These are phyloP conservation scores for Fusarium tjaetaba DNA, from an alignment of 2,329 filamentous ascomycete species.

Conservation along the genomic window DNA sequence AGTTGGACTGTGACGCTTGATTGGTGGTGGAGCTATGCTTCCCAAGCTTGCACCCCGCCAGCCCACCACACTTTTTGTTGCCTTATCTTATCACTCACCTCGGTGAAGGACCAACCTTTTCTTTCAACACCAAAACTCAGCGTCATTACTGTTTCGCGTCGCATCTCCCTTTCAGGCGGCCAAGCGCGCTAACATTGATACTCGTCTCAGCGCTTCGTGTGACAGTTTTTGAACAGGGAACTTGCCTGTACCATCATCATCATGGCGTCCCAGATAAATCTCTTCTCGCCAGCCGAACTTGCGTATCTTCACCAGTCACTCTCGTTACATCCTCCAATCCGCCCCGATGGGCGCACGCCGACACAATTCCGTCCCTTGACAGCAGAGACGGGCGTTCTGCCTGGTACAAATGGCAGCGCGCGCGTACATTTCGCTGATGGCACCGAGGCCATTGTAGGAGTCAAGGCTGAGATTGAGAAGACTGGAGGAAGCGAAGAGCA, in stretches of 20 bases:
- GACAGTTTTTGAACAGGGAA: not conserved
- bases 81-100: conserved; percentile 51
- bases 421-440: conserved; percentile 95
- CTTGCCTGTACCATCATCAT: not conserved
- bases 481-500: conserved; percentile 57
- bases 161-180: not conserved
- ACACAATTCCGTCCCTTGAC: conserved; percentile 91
- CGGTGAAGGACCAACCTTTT: conserved; percentile 42
- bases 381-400: conserved; percentile 90
- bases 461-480: conserved; percentile 93
- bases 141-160: conserved; percentile 12
- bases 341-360: conserved; percentile 83
- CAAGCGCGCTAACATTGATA: not conserved
- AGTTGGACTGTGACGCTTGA: not conserved
- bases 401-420: conserved; percentile 90
- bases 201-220: not conserved
- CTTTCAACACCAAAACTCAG: conserved; percentile 32
- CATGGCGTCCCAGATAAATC: conserved; percentile 75
- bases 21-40: conserved; percentile 14
- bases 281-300: conserved; percentile 94
- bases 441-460: conserved; percentile 93
- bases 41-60: conserved; percentile 36
- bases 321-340: conserved; percentile 81
- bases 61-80: conserved; percentile 36
- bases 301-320: conserved; percentile 94